Evolutionary conservation across 768 basidiomycete species (phyloP), one percentile per base, ranked within the genome.

Genomic region (Macrolepiota dolichaula): DNA sequence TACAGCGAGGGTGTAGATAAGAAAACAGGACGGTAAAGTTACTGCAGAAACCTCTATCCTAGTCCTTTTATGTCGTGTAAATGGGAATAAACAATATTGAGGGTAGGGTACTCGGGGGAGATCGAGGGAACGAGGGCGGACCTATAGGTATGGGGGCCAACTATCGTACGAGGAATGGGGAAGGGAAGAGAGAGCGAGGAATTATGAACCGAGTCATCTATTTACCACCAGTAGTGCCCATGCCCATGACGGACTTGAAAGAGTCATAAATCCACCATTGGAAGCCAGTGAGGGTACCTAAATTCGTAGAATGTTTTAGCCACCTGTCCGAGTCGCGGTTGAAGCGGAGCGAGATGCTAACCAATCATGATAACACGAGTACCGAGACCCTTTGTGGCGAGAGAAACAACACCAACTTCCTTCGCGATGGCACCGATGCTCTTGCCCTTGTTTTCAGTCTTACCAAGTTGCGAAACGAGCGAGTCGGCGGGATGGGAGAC

Each of bases 401-500:
- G 80, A 49, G 79, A 71, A 25, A 74, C 74, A 56, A 86, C 49
- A 13, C 91, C 91, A 55, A 88, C 85, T 69, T 95, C 92, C 38
- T 76, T 77, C 27, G 87, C 84, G 65, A 95, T 91, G 63, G 80
- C 66, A 11, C 89, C 90, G 62, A 86, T 72, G 52, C 81, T 76
- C 81, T 94, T 93, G 79, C 91, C 91, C 80, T 85, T 89, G 82
- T 93, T 91, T 64, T 81, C 73, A 63, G 85, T 81, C 83, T 98
- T 98, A 73, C 95, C 94, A 77, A 97, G 94, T 74, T 87, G 86
- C 61, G 94, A 96, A 66, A 97, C 90, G 65, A 98, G 76, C 40
- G 95, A 89, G 74, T 98, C 95, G 67, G 95, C 95, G 52, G 95
- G 95, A 74, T 98, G 95, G 17, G 96, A 98, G 73, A 98, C 96